Base-by-base conservation (phyloP, 1,284 basidiomycete species). In the Apiotrichum veenhuisii region DNA sequence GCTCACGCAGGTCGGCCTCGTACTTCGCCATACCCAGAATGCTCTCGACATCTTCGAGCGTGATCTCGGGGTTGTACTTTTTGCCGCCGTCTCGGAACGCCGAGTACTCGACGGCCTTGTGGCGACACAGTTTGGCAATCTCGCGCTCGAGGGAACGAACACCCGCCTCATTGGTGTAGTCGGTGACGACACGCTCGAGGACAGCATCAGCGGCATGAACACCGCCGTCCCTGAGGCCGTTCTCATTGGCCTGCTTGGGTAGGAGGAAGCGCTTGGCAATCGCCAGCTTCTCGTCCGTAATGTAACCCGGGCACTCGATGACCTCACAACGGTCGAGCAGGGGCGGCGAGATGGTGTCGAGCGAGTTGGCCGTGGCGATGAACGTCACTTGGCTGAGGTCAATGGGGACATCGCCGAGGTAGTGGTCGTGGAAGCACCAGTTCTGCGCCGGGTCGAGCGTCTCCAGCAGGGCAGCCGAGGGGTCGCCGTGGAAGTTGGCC, bases 371-470 rank as follows among this genome's bases (percentile, higher is more conserved):
- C 72, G 69, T 67, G 22, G 81, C 94, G 55, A 98, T 91, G 75
- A 98, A 98, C 2, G 98, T 84, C 34, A 97, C 91, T 45, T 91
- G 87, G 4, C 91, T 94, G 9, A 98, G 83, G 71, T 98, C 93
- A 55, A 98, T 88, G 5, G 95, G 91, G 23, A 98, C 91, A 69
- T 97, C 92, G 85, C 94, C 92, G 72, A 75, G 67, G 58, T 74
- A 75, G 64, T 96, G 93, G 73, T 97, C 95, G 64, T 96, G 81
- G 82, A 98, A 98, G 34, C 85, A 86, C 52, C 86, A 88, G 75
- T 98, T 98, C 79, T 98, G 95, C 70, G 98, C 95, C 0, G 95
- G 95, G 75, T 98, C 95, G 50, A 98, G 81, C 86, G 97, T 95
- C 78, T 98, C 95, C 33, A 98, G 81, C 54, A 98, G 76, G 0